These are phyloP conservation scores for Botrytis aclada DNA, from an alignment of 2,329 filamentous ascomycete species.

Conservation along the genomic window DNA sequence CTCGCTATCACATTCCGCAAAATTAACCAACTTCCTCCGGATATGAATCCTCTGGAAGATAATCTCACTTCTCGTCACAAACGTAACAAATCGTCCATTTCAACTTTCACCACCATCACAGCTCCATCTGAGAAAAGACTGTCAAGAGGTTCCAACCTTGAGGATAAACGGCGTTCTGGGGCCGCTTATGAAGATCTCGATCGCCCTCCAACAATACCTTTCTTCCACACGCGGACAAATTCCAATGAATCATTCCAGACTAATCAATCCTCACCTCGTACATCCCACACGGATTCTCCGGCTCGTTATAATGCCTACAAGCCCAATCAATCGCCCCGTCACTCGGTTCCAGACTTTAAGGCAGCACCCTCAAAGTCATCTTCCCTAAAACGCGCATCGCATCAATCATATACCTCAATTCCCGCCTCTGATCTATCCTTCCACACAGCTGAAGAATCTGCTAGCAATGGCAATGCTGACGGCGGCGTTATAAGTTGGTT, in stretches of 20 bases:
- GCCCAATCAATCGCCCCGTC: slow-evolving; percentile 46
- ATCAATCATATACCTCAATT: slow-evolving; percentile 51
- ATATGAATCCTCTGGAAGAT: slow-evolving; percentile 91
- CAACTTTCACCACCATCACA: slow-evolving; percentile 38
- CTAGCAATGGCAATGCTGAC: not conserved
- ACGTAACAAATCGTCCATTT: slow-evolving; percentile 58
- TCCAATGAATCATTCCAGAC: slow-evolving; percentile 57
- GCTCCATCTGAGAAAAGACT: slow-evolving; percentile 56
- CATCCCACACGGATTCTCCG: slow-evolving; percentile 55
- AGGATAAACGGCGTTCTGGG: slow-evolving; percentile 45
- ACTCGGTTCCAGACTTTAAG: slow-evolving; percentile 47
- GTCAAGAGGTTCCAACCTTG: slow-evolving; percentile 42
- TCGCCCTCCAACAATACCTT: slow-evolving; percentile 62
- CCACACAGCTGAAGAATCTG: slow-evolving; percentile 11
- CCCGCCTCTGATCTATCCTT: slow-evolving; percentile 38
- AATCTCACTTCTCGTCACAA: slow-evolving; percentile 82
- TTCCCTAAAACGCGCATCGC: slow-evolving; percentile 43
- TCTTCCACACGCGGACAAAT: slow-evolving; percentile 71
- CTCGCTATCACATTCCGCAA: slow-evolving; percentile 76
- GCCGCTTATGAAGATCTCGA: slow-evolving; percentile 46
- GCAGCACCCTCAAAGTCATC: slow-evolving; percentile 41
- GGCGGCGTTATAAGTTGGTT: slow-evolving; percentile 30
- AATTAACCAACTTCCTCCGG: slow-evolving; percentile 78
- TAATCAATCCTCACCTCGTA: slow-evolving; percentile 50
- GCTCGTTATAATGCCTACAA: slow-evolving; percentile 51